Evolutionary conservation across 2,329 filamentous ascomycete genomes (phyloP).

Genomic region (Aureobasidium subglaciale): DNA sequence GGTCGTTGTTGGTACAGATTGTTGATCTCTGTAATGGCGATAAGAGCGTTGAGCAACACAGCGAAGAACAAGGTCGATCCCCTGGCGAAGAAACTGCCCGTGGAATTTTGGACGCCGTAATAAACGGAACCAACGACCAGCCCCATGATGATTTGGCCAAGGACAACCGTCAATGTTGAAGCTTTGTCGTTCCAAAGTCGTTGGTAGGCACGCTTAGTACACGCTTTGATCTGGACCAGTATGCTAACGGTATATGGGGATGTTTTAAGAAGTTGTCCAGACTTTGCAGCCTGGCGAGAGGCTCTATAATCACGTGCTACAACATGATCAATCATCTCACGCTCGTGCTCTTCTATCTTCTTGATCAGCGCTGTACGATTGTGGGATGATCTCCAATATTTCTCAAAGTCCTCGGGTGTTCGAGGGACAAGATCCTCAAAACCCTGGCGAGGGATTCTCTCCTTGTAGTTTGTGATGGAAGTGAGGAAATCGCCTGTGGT

Average conservation of each 20-base stretch:
- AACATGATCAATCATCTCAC: conserved; percentile 56
- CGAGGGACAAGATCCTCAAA: conserved; percentile 63
- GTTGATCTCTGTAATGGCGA: conserved; percentile 71
- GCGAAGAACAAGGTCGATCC: conserved; percentile 75
- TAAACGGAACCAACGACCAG: conserved; percentile 76
- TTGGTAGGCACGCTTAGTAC: conserved; percentile 76
- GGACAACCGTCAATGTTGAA: no score
- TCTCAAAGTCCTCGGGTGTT: conserved; percentile 58
- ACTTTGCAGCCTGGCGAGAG: no score
- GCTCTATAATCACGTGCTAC: no score
- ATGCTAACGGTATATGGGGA: no score
- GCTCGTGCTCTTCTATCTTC: conserved; percentile 65
- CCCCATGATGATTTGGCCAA: no score
- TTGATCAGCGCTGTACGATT: no score
- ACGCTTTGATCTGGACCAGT: conserved; percentile 77
- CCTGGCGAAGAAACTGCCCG: conserved; percentile 67
- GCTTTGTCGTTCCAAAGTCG: no score
- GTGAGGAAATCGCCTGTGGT: conserved; percentile 76
- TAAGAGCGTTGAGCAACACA: conserved; percentile 80
- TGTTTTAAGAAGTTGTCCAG: no score
- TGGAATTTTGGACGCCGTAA: conserved; percentile 57
- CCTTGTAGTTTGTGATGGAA: conserved; percentile 75
- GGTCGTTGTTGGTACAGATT: conserved; percentile 68
- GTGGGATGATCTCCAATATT: no score
- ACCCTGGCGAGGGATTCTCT: conserved; percentile 67